Conservation (phyloP, 345 rosid species). For the Syzygium aromaticum region DNA sequence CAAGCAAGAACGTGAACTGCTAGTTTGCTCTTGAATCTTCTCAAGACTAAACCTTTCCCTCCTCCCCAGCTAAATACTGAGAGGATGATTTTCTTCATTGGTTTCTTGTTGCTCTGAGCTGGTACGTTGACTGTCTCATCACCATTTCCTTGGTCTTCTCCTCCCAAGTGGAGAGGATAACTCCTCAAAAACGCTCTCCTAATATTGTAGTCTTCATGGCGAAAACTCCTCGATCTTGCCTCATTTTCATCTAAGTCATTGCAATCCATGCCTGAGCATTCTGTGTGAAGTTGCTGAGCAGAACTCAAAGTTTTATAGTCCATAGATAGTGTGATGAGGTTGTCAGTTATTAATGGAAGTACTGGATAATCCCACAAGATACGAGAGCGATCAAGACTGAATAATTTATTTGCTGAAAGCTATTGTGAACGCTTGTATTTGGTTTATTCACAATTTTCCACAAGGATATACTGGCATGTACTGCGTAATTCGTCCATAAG, state of each 20-base stretch:
- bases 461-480: neutral
- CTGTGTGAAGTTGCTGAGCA: neutral
- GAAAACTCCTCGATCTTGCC: slow-evolving; percentile 28
- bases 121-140: slow-evolving; percentile 4
- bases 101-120: slow-evolving; percentile 5
- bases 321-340: neutral
- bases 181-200: slow-evolving; percentile 46
- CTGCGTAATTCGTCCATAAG: neutral
- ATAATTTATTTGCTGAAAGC: neutral
- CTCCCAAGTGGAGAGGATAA: slow-evolving; percentile 42
- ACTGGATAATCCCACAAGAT: neutral
- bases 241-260: slow-evolving; percentile 12
- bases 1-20: slow-evolving; percentile 28
- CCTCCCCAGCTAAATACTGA: slow-evolving; percentile 32
- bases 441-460: slow-evolving; percentile 2
- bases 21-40: slow-evolving; percentile 34
- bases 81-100: slow-evolving; percentile 25
- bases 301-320: neutral
- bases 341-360: neutral
- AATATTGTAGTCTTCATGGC: slow-evolving; percentile 28
- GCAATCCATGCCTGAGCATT: slow-evolving; percentile 3
- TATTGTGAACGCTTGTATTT: slow-evolving; percentile 11
- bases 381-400: neutral
- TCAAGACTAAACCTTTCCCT: slow-evolving; percentile 25
- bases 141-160: slow-evolving; percentile 12